Base-by-base conservation (phyloP, 768 basidiomycete genomes). In the Russula earlei region DNA sequence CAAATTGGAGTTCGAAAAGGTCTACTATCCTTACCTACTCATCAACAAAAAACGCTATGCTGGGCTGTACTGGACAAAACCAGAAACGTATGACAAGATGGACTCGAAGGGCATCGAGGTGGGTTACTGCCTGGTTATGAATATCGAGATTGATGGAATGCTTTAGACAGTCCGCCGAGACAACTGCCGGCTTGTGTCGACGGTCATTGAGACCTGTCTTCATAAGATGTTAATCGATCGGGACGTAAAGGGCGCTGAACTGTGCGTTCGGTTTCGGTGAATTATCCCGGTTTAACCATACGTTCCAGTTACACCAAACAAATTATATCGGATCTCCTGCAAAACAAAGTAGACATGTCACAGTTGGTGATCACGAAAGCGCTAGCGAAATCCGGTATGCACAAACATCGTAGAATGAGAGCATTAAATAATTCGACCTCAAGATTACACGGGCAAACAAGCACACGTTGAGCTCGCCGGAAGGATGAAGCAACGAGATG, bases 21-120 rank as follows among this genome's bases (percentile, higher is more conserved):
- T 98, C 5, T 99, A 99, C 71, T 98, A 88, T 69, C 96, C 96
- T 5, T 99, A 98, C 70, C 71, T 99, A 52, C 83, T 99, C 47
- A 99, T 99, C 71, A 98, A 76, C 77, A 99, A 99, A 73, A 99
- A 99, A 72, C 84, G 96, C 43, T 99, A 99, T 70, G 96, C 96
- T 2, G 96, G 96, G 6, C 72, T 98, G 55, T 98, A 99, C 67
- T 99, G 96, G 96, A 98, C 96, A 1, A 84, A 82, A 61, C 74
- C 85, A 12, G 94, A 97, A 40, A 96, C 92, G 67, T 95, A 89
- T 63, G 96, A 99, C 70, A 98, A 98, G 73, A 98, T 98, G 96
- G 96, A 99, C 64, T 87, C 95, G 2, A 99, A 99, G 73, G 96
- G 96, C 66, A 98, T 99, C 55, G 96, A 99, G 81, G 94, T 92